Percentiles rank a stretch among this genome's conserved stretches.
Conservation (phyloP, 768 basidiomycete species). For the Phanerochaete carnosa region DNA sequence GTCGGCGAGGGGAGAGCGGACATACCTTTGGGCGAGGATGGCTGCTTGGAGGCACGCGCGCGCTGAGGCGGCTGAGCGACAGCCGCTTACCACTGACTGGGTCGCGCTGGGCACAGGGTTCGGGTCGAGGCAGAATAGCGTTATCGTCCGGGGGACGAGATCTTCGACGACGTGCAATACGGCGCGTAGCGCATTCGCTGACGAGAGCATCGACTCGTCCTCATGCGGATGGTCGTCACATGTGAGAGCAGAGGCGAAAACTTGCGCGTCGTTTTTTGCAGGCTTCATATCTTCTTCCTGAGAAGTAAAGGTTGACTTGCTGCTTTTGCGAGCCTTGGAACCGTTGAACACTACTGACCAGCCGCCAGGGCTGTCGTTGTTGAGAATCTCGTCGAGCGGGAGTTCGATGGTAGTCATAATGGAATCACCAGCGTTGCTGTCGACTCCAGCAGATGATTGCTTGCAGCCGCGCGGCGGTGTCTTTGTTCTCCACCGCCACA, state of each 20-base stretch:
- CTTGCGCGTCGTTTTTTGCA: conserved; percentile 14
- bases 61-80: conserved; percentile 51
- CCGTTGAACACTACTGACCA: conserved; percentile 23
- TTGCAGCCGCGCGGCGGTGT: conserved; percentile 33
- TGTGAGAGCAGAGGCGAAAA: neutral
- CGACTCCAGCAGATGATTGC: conserved; percentile 14
- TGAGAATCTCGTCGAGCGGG: conserved; percentile 76
- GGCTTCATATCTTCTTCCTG: conserved; percentile 32
- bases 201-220: conserved; percentile 27
- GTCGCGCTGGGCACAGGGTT: conserved; percentile 48
- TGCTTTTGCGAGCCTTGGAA: neutral
- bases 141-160: conserved; percentile 46
- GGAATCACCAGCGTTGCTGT: conserved; percentile 15
- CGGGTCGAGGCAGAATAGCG: conserved; percentile 55
- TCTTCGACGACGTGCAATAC: conserved; percentile 40
- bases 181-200: conserved; percentile 25
- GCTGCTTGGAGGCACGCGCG: conserved; percentile 37
- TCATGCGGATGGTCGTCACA: conserved; percentile 17
- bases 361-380: conserved; percentile 36
- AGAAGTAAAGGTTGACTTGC: conserved; percentile 13
- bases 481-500: no score
- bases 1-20: conserved; percentile 3
- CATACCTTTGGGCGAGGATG: conserved; percentile 33
- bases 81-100: no score
- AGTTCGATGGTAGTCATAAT: conserved; percentile 69